These are phyloP conservation scores for Cyberlindnera samutprakarnensis DNA, from an alignment of 805 yeast genomes.

Conservation along the genomic window DNA sequence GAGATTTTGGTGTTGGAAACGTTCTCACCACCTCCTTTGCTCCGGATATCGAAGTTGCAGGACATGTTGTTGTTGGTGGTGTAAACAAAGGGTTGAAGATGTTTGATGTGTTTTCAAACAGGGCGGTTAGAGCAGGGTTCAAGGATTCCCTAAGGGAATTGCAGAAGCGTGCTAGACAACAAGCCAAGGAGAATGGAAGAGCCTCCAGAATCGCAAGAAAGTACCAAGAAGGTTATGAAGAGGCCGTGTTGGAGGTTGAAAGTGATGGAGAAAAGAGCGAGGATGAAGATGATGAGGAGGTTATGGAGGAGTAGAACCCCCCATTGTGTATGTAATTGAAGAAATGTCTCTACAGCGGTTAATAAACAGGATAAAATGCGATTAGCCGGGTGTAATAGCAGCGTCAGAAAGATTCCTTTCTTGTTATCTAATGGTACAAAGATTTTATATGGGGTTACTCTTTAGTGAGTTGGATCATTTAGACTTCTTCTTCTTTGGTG, in stretches of 20 bases:
- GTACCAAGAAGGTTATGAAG: constrained; percentile 44
- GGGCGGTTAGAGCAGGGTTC: constrained; percentile 66
- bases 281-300: constrained; percentile 36
- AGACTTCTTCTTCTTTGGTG: constrained; percentile 8
- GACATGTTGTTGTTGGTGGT: constrained; percentile 83
- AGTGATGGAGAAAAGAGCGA: constrained; percentile 56
- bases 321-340: neutral
- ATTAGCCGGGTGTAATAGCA: constrained; percentile 89
- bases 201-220: constrained; percentile 74
- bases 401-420: constrained; percentile 93
- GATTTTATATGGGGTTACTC: neutral
- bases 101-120: constrained; percentile 88
- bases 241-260: constrained; percentile 55
- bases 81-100: constrained; percentile 75
- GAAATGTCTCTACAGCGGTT: neutral
- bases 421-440: constrained; percentile 41
- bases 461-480: too few relatives aligned
- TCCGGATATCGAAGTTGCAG: constrained; percentile 79
- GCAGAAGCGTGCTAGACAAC: constrained; percentile 50
- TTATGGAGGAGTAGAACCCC: constrained; percentile 12
- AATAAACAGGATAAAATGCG: too few relatives aligned
- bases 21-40: constrained; percentile 80
- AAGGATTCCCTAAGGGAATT: constrained; percentile 46
- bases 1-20: constrained; percentile 93
- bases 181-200: constrained; percentile 46